Evolutionary conservation across 139 green algal genomes (phyloP), one percentile per base, ranked within the genome.

Genomic region (Tetradesmus obliquus): DNA sequence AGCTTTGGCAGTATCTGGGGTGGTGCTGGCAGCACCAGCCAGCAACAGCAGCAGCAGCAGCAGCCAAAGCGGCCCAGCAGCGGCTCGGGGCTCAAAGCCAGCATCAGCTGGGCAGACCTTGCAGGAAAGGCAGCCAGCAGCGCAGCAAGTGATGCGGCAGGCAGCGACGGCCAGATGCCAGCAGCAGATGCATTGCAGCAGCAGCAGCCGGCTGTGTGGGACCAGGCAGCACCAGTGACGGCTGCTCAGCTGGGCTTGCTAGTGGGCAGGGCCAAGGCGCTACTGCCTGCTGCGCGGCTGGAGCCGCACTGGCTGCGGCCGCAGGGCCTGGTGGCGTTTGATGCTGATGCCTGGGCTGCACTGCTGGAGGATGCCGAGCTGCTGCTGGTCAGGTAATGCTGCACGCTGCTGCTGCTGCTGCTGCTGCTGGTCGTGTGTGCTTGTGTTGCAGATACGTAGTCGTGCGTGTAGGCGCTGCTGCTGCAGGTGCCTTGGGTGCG

Each of bases 241-340:
- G 69, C 86, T 32, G 71, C 69, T 6, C 69, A 90, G 71, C 71
- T 90, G 45, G 71, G 53, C 5, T 51, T 62, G 66, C 24, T 90
- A 12, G 55, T 90, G 32, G 86, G 66, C 8, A 24, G 66, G 13
- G 86, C 86, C 3, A 90, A 90, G 20, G 71, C 19, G 9, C 51
- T 62, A 9, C 86, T 90, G 69, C 9, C 69, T 5, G 80, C 86
- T 24, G 86, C 86, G 19, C 55, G 71, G 71, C 76, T 90, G 55
- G 86, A 90, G 86, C 86, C 86, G 9, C 22, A 45, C 17, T 90
- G 86, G 86, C 55, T 90, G 86, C 51, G 86, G 19, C 69, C 86
- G 8, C n/a, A 55, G 19, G 51, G 69, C 51, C 55, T 72, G 22
- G 51, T 10, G 3, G 53, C 7, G 8, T 84, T 90, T 83, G 86